Conservation (phyloP, 495 filamentous ascomycete genomes). For the Aspergillus avenaceus region DNA sequence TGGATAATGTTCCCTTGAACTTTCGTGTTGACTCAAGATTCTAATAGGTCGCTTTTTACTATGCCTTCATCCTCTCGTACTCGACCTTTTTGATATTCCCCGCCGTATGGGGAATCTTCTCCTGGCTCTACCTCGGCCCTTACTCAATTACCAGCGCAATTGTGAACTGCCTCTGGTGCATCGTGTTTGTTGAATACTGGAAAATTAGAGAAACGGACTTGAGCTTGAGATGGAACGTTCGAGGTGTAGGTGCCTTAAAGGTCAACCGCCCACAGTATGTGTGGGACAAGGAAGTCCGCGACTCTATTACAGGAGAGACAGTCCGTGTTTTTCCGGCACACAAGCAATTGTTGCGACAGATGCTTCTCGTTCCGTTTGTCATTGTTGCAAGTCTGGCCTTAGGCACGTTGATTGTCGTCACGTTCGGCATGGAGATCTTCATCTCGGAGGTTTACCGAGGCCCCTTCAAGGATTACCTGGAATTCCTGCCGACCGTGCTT, state of each 20-base stretch:
- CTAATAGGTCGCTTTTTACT: slow-evolving; percentile 79
- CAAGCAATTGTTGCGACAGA: slow-evolving; percentile 72
- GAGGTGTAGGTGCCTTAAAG: slow-evolving; percentile 77
- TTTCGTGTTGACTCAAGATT: no score
- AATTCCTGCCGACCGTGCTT: slow-evolving; percentile 81
- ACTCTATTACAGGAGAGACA: slow-evolving; percentile 79
- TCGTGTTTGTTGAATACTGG: slow-evolving; percentile 94
- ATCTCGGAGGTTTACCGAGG: slow-evolving; percentile 90
- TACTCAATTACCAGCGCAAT: slow-evolving; percentile 80
- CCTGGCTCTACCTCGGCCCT: slow-evolving; percentile 73
- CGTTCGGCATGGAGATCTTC: slow-evolving; percentile 89
- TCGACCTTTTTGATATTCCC: slow-evolving; percentile 81
- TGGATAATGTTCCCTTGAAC: not conserved
- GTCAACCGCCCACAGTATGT: slow-evolving; percentile 70
- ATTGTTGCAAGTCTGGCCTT: slow-evolving; percentile 64
- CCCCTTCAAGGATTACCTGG: slow-evolving; percentile 74
- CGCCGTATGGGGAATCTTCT: slow-evolving; percentile 67
- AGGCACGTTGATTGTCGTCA: slow-evolving; percentile 73
- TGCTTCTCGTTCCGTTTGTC: slow-evolving; percentile 84
- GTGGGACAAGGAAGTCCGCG: slow-evolving; percentile 69
- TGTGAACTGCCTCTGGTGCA: slow-evolving; percentile 74
- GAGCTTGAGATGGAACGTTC: slow-evolving; percentile 85
- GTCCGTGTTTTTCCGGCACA: slow-evolving; percentile 69
- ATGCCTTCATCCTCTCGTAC: slow-evolving; percentile 90
- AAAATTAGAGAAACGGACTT: slow-evolving; percentile 89